Evolutionary conservation across 352 stramenopile species (phyloP), one percentile per base, ranked within the genome.

Genomic region (Phytophthora chlamydospora): DNA sequence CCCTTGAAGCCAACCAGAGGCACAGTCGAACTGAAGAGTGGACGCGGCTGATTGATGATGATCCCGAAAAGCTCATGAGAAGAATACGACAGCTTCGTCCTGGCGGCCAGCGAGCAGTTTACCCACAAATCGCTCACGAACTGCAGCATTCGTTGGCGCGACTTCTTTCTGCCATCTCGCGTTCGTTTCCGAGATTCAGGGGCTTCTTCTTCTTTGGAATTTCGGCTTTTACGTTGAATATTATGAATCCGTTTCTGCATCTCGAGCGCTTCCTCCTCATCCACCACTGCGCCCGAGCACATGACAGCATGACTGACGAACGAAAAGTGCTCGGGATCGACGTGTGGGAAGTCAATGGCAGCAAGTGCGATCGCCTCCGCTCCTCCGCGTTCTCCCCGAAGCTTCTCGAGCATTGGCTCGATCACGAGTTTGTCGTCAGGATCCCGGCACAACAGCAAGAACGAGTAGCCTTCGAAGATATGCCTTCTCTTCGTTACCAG

Each of bases 41-140:
- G 75, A 5, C 73, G 81, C 0, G 64, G 64, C 9, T 75, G 59
- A 3, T 85, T 70, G 21, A 73, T 40, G 11, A 70, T 81, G 13
- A 75, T 36, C 4, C 50, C 31, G 39, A 88, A 85, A 12, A 85
- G 48, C 46, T 88, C 75, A 35, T 88, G 77, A 0, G 76, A 75
- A n/a, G 77, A 45, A 36, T 76, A 77, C 3, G 79, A 77, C 4
- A 88, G 59, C 51, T 81, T 75, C 10, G 61, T 71, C 10, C 71
- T 48, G 7, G 69, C 73, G 9, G 71, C 61, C 13, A 93, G 72
- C 24, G 78, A 90, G 71, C 84, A 93, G 19, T 73, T 76, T 0
- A 93, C 66, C 84, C 84, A 93, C 42, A 93, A 40, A 58, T 93
- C 84, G 21, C 81, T 89, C 32, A 91, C 79, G 33, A 88, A 68